Evolutionary conservation across 2,329 filamentous ascomycete species (phyloP), one percentile per base, ranked within the genome.

Genomic region (Epichloe brachyelytri): DNA sequence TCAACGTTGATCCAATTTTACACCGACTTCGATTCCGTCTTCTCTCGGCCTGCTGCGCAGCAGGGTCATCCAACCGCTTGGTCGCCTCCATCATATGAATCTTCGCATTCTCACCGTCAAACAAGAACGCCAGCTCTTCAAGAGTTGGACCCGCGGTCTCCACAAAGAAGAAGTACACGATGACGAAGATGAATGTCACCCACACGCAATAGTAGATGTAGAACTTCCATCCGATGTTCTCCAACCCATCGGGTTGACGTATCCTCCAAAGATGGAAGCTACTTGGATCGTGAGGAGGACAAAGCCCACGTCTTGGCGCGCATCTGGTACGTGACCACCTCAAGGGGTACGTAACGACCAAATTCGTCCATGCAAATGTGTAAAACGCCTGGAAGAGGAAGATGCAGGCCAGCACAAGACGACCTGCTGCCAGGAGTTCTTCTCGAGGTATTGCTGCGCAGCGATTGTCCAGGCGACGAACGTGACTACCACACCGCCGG

Each of bases 381-480:
- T 72, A 72, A 37, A 70, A 70, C 0, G 59, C 63, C 26, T 70
- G 64, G 56, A 70, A 71, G 36, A 71, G 48, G 53, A 72, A 72
- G 51, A 72, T 70, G 50, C 67, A 71, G 0, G 66, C 67, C 3
- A 72, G 55, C 0, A 71, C 69, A 0, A 68, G 56, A 1, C 65
- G 62, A 0, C 67, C 67, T 0, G 59, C 65, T 0, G 59, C 58
- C 0, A 66, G 19, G 62, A 67, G 3, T 57, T 57, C 4, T 55
- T 52, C 34, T 68, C 64, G 0, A 67, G 60, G 39, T 68, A 71
- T 34, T 65, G 61, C 51, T 69, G 64, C 0, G 68, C 66, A 0
- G 67, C 62, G 5, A 63, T 63, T 0, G 69, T 72, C 68, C 69
- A 71, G 17, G 61, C 61, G 49, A 70, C 61, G 48, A 71, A 71